These are phyloP conservation scores for Tagetes patula DNA, from an alignment of 129 eudicot genomes.

Conservation along the genomic window DNA sequence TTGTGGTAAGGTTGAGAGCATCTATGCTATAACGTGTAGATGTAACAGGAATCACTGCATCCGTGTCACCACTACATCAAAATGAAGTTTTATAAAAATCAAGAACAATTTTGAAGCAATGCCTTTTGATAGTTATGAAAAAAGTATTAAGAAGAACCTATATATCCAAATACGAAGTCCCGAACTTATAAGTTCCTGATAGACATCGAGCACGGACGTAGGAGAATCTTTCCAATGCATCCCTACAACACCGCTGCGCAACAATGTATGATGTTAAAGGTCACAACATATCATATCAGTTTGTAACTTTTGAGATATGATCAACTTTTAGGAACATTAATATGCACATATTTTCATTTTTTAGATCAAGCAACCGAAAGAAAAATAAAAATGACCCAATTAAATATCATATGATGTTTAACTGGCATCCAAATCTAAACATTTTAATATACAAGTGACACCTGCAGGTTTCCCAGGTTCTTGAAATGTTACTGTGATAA, in stretches of 20 bases:
- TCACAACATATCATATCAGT: conserved; percentile 7
- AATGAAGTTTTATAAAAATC: neutral
- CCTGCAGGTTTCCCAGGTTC: conserved; percentile 91
- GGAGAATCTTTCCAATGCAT: conserved; percentile 81
- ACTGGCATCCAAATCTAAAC: neutral
- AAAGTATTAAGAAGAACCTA: conserved; percentile 51
- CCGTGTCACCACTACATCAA: conserved; percentile 82
- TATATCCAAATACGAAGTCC: conserved; percentile 92
- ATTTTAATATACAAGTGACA: conserved; percentile 26
- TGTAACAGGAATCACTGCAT: conserved; percentile 89
- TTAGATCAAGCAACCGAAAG: neutral
- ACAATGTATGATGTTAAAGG: conserved; percentile 5
- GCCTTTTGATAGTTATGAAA: neutral
- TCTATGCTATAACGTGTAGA: conserved; percentile 82
- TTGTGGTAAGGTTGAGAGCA: conserved; percentile 74
- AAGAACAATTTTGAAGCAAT: neutral
- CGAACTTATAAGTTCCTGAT: conserved; percentile 66
- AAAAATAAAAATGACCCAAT: neutral
- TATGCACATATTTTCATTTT: too few relatives aligned
- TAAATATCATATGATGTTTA: neutral
- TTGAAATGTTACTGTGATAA: conserved; percentile 38
- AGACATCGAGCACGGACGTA: conserved; percentile 62
- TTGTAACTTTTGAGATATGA: neutral
- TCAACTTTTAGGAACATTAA: neutral
- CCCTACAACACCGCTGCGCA: conserved; percentile 54